Conservation (phyloP, 2,329 filamentous ascomycete genomes). For the Aspergillus tanneri region DNA sequence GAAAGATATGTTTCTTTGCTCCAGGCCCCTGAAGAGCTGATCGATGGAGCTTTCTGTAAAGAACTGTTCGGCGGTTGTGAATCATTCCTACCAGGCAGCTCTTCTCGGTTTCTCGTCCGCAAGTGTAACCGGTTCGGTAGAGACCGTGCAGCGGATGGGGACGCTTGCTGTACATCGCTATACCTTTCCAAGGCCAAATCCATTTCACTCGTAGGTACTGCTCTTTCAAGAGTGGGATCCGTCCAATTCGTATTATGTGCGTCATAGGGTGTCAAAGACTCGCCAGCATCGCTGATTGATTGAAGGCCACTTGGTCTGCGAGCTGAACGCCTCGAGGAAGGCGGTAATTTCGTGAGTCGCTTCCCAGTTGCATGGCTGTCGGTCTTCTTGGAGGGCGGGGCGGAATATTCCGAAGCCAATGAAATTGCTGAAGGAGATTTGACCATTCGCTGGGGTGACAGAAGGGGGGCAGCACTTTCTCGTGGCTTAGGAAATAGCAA, state of each 20-base stretch:
- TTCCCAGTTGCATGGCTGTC: conserved; percentile 21
- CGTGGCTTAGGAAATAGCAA: conserved; percentile 44
- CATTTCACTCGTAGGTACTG: conserved; percentile 35
- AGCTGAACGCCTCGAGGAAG: conserved; percentile 12
- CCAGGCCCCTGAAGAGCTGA: conserved; percentile 26
- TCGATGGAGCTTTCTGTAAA: conserved; percentile 20
- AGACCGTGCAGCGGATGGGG: conserved; percentile 12
- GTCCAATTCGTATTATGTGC: conserved; percentile 23
- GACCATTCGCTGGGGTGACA: conserved; percentile 45
- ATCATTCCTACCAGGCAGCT: conserved; percentile 20
- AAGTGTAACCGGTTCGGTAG: conserved; percentile 27
- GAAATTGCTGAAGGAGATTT: conserved; percentile 43
- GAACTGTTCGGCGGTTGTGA: conserved; percentile 20
- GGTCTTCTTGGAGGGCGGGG: conserved; percentile 20
- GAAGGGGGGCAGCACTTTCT: conserved; percentile 31
- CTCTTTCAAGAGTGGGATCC: conserved; percentile 29
- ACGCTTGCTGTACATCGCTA: conserved; percentile 20
- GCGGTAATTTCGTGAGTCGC: conserved; percentile 30
- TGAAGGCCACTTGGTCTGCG: conserved; percentile 17
- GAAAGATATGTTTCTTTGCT: conserved; percentile 27
- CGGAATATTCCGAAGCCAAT: conserved; percentile 33
- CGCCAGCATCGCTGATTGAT: conserved; percentile 12
- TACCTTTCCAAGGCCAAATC: conserved; percentile 34
- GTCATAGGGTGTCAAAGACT: conserved; percentile 21
- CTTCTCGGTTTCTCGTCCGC: conserved; percentile 25